Percentiles rank a stretch among this genome's conserved stretches.
phyloP scores from a whole-genome alignment of 1,284 basidiomycete species.

The Microbotryum violaceum region DNA sequence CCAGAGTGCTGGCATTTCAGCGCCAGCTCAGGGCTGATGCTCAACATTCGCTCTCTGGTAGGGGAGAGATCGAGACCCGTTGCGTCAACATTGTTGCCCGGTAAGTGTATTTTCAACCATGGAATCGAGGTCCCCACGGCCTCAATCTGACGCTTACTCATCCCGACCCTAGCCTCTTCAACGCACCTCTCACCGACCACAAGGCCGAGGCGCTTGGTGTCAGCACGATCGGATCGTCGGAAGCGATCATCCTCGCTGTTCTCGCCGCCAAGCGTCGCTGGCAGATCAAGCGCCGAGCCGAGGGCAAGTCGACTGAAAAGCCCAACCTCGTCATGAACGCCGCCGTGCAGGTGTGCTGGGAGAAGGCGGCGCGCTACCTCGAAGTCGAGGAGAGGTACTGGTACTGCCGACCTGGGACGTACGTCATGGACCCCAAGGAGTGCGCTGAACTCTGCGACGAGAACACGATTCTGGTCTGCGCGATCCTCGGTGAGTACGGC shows the following conservation, averaged over 20 bases:
- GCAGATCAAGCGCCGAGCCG: conserved; percentile 37
- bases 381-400: conserved; percentile 36
- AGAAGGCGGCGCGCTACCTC: conserved; percentile 37
- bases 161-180: conserved; percentile 43
- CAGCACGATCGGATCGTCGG: conserved; percentile 39
- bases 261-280: conserved; percentile 39
- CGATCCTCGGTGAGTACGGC: conserved; percentile 43
- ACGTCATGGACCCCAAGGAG: conserved; percentile 45
- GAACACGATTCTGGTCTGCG: conserved; percentile 39
- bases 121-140: too few relatives aligned
- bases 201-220: conserved; percentile 34
- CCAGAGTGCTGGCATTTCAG: too few relatives aligned
- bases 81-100: conserved; percentile 39
- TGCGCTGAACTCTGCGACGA: conserved; percentile 45
- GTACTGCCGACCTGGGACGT: conserved; percentile 30
- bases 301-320: conserved; percentile 36
- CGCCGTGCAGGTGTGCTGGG: conserved; percentile 41
- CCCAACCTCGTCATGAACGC: conserved; percentile 41
- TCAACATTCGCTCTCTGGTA: too few relatives aligned
- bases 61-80: conserved; percentile 50
- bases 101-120: conserved; percentile 42
- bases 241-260: conserved; percentile 41
- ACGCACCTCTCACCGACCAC: conserved; percentile 38
- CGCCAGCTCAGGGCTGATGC: too few relatives aligned
- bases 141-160: conserved; percentile 47